These are phyloP conservation scores for Arthrinium phaeospermum DNA, from an alignment of 2,329 filamentous ascomycete species.

Conservation along the genomic window DNA sequence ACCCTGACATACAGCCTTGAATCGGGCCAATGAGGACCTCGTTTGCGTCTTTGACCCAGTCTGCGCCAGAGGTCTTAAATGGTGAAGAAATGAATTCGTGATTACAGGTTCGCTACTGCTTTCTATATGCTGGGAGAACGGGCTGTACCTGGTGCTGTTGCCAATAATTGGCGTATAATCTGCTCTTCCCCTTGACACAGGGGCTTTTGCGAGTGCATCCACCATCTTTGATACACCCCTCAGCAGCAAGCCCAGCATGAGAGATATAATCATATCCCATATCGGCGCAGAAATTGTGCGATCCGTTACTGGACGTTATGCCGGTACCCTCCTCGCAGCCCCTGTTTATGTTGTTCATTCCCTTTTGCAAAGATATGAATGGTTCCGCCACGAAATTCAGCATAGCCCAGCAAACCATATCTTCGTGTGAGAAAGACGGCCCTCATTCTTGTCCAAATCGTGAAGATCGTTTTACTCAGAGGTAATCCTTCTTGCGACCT, in stretches of 20 bases:
- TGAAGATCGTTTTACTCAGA: conserved; percentile 57
- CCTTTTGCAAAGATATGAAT: conserved; percentile 31
- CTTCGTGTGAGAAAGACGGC: conserved; percentile 28
- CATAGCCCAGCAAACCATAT: conserved; percentile 30
- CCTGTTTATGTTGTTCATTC: conserved; percentile 27
- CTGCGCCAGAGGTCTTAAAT: background rate
- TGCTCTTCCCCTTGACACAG: background rate
- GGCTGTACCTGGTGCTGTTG: background rate
- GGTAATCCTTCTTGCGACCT: conserved; percentile 92
- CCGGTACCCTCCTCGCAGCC: conserved; percentile 22
- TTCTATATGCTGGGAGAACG: conserved; percentile 1
- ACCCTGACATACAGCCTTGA: background rate
- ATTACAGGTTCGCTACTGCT: background rate
- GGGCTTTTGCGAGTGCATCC: background rate
- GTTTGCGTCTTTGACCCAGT: background rate
- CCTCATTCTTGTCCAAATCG: background rate
- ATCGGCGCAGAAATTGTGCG: conserved; percentile 26
- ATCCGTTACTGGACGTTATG: conserved; percentile 25
- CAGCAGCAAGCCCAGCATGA: background rate
- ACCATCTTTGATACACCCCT: background rate
- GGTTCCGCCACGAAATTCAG: conserved; percentile 30
- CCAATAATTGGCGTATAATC: background rate
- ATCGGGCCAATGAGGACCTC: too few relatives aligned
- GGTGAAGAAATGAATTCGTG: background rate
- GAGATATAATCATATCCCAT: background rate